These are phyloP conservation scores for Lablab purpureus DNA, from an alignment of 306 rosid species.

Conservation along the genomic window DNA sequence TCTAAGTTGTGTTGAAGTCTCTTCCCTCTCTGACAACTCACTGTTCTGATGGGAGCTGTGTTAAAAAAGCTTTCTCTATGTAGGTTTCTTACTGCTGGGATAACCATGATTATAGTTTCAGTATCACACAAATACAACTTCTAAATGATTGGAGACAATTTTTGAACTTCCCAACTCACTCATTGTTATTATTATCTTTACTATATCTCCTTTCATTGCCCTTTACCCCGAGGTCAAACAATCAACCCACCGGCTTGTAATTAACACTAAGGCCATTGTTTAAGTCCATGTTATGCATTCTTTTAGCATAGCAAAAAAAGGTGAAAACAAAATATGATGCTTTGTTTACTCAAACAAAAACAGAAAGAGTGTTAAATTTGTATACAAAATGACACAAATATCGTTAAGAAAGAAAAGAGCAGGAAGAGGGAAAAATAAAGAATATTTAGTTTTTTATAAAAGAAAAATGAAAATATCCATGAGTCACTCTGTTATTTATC, in stretches of 20 bases:
- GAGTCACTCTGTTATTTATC: too few species aligned
- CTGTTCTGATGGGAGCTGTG: conserved; percentile 36
- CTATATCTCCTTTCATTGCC: not conserved
- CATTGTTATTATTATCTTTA: not conserved
- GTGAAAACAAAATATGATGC: not conserved
- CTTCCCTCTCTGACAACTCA: conserved; percentile 40
- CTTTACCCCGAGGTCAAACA: conserved; percentile 8
- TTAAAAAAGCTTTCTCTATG: conserved; percentile 9
- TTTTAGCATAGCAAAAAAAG: too few species aligned
- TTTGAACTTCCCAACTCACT: conserved; percentile 23
- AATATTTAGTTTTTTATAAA: too few species aligned
- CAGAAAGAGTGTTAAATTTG: too few species aligned
- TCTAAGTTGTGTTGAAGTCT: conserved; percentile 28
- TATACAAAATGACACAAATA: too few species aligned
- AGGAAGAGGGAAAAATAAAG: too few species aligned
- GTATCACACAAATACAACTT: conserved; percentile 23
- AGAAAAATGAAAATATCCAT: too few species aligned
- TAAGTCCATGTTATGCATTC: too few species aligned
- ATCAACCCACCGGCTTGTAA: not conserved
- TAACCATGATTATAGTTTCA: conserved; percentile 43
- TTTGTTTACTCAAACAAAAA: too few species aligned
- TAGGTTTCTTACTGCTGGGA: conserved; percentile 50
- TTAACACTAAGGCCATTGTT: not conserved
- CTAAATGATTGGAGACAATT: conserved; percentile 44
- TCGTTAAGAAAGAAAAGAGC: too few species aligned